A percentile compares a stretch with the other conserved stretches of the same genome.
Evolutionary conservation across 176 grass and related monocot genomes (phyloP).

Genomic region (Saccharum officinarum): DNA sequence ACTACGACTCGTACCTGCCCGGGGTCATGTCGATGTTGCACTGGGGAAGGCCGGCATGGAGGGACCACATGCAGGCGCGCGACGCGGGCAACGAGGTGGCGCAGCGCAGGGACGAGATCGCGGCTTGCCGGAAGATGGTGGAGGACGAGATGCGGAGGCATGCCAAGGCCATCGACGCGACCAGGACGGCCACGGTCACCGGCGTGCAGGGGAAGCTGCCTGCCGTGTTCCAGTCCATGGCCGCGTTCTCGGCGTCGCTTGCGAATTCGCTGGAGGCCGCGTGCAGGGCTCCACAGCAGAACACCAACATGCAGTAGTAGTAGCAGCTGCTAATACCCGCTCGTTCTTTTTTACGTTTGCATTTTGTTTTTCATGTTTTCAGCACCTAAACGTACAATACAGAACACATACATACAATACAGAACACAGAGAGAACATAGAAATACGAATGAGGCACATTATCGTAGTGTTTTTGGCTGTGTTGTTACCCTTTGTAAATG

Average conservation of each 20-base stretch:
- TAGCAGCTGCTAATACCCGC: not conserved
- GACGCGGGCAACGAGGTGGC: slow-evolving; percentile 38
- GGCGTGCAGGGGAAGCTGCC: slow-evolving; percentile 65
- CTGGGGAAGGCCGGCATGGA: slow-evolving; percentile 37
- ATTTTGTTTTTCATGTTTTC: not conserved
- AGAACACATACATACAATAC: not conserved
- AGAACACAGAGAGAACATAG: not conserved
- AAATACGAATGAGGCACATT: not conserved
- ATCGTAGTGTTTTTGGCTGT: not conserved
- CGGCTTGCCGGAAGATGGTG: slow-evolving; percentile 41
- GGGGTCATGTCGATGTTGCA: slow-evolving; percentile 18
- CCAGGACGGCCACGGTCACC: slow-evolving; percentile 49
- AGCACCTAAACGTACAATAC: too few species aligned
- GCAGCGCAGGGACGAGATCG: slow-evolving; percentile 57
- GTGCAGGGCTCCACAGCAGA: slow-evolving; percentile 31
- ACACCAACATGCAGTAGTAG: not conserved
- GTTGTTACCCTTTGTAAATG: not conserved
- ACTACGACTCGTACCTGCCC: slow-evolving; percentile 65
- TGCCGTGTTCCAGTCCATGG: slow-evolving; percentile 72
- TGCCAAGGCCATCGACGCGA: slow-evolving; percentile 67
- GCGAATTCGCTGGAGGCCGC: slow-evolving; percentile 42
- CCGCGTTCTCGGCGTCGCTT: slow-evolving; percentile 50
- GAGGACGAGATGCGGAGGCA: slow-evolving; percentile 80
- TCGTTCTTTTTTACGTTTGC: not conserved
- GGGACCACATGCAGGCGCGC: slow-evolving; percentile 38